A percentile compares a stretch with the other conserved stretches of the same genome.
Conservation (phyloP, 2,329 filamentous ascomycete genomes). For the Stagonosporopsis vannaccii region DNA sequence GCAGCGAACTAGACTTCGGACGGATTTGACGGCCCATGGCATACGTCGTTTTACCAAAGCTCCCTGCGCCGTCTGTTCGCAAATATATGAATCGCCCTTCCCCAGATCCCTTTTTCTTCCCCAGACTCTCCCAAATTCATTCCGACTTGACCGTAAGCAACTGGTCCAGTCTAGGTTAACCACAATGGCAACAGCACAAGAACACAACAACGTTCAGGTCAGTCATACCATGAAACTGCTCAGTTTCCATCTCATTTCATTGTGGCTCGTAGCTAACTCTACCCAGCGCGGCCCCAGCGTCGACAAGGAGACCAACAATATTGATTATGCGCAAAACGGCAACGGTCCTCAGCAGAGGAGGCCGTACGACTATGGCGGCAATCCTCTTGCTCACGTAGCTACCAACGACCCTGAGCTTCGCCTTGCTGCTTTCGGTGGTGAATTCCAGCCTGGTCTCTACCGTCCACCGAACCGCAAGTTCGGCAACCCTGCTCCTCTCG, state of each 20-base stretch:
- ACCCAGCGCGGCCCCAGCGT: slow-evolving; percentile 32
- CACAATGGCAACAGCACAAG: slow-evolving; percentile 54
- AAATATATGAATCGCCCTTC: slow-evolving; percentile 45
- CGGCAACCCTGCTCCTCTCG: slow-evolving; percentile 67
- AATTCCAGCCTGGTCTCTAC: slow-evolving; percentile 62
- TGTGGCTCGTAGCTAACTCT: slow-evolving; percentile 12
- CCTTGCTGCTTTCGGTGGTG: slow-evolving; percentile 59
- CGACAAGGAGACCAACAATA: slow-evolving; percentile 42
- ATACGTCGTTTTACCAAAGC: slow-evolving; percentile 39
- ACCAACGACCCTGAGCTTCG: slow-evolving; percentile 57
- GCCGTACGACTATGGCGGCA: slow-evolving; percentile 60
- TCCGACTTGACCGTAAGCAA: slow-evolving; percentile 2
- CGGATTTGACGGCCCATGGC: slow-evolving; percentile 40
- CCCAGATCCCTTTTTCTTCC: slow-evolving; percentile 38
- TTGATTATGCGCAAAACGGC: slow-evolving; percentile 52
- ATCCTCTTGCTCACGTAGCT: slow-evolving; percentile 59
- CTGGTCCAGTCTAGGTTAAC: slow-evolving; percentile 6
- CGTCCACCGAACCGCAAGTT: slow-evolving; percentile 54
- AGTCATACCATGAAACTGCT: slow-evolving; percentile 8
- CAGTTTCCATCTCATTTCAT: neutral
- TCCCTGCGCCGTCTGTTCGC: slow-evolving; percentile 33
- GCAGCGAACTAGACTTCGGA: slow-evolving; percentile 29
- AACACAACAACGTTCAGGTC: slow-evolving; percentile 46
- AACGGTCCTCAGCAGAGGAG: slow-evolving; percentile 49
- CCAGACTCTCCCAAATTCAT: slow-evolving; percentile 28